Evolutionary conservation across 805 yeast genomes (phyloP), one percentile per base, ranked within the genome.

Genomic region (Grigorovia humatica): DNA sequence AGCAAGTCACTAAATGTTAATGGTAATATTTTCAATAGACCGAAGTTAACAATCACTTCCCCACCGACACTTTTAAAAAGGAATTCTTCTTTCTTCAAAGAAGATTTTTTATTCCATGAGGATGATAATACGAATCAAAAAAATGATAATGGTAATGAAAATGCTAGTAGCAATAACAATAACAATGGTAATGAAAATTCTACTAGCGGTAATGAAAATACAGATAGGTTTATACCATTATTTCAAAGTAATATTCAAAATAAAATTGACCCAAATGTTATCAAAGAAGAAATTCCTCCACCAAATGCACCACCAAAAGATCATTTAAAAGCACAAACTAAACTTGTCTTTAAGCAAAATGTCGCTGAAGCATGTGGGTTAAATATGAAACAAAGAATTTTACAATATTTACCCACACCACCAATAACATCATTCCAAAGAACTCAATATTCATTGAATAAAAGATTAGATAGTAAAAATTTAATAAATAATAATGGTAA

Each of bases 331-430:
- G 76, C 74, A 1, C 77, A 69, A 54, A 71, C 75, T 7, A 70
- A 70, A 50, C 59, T 66, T 44, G 72, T 72, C 7, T 88, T 87
- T 62, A 84, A 85, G 65, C 80, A 80, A 59, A 83, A 88, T 29
- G 96, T 91, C 1, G 98, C 97, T 0, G 85, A 85, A 63, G 98
- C 97, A 0, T 91, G 97, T 66, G 98, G 99, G 0, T 73, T 89
- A 48, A 83, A 85, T 52, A 78, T 86, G 61, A 84, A 88, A 55
- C 84, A 87, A 55, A 74, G 96, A 56, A 87, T 93, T 42, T 71
- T 91, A 53, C 89, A 88, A 59, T 91, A 85, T 68, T 84, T 87
- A 65, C 95, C 93, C n/a, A 70, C 76, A 19, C 88, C 96, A 9
- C 97, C 97, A 2, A 84, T 58, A 1, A 58, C 69, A 13, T 64